Evolutionary conservation across 345 rosid genomes (phyloP), one percentile per base, ranked within the genome.

Genomic region (Angophora floribunda): DNA sequence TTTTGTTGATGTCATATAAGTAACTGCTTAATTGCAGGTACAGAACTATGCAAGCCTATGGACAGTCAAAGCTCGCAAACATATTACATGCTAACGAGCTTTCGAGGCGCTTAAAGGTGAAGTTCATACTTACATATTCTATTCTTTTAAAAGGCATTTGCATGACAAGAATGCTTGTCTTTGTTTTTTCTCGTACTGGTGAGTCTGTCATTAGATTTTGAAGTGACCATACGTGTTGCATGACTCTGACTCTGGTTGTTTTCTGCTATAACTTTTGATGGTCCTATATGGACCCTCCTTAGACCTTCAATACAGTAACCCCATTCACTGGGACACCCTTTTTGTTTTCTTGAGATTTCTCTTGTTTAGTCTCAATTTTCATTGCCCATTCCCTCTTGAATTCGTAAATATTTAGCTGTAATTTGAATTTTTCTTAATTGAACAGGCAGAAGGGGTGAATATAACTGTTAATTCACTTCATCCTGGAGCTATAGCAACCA

Each of bases 401-500:
- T 24, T 51, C 9, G 45, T 16, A 26, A 45, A 67, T 55, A n/a
- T 55, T 55, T 21, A 61, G 45, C 89, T 53, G 67, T 59, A 26
- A 26, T 10, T 24, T 59, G 30, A 59, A 59, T 59, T 59, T 26
- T 59, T 59, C 84, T 80, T n/a, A 15, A 87, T 32, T 59, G 36
- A 86, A 75, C 92, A 94, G 99, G 96, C 92, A 70, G 98, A 95
- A 51, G 93, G 91, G 82, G 94, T 57, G 12, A 89, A 93, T 63
- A 89, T 95, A 70, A 94, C 95, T 50, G 95, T 94, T 28, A 96
- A 95, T 52, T 95, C 97, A 44, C 86, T 96, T 91, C 97, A 96
- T 91, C 98, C 97, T 21, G 98, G 99, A 85, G 91, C 89, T 45
- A 92, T 96, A 51, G 90, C 90, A 87, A 96, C 98, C 85, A 95